Percentiles rank a stretch among this genome's conserved stretches.
Evolutionary conservation across 2,329 filamentous ascomycete species (phyloP).

Genomic region (Fusarium liriodendri): DNA sequence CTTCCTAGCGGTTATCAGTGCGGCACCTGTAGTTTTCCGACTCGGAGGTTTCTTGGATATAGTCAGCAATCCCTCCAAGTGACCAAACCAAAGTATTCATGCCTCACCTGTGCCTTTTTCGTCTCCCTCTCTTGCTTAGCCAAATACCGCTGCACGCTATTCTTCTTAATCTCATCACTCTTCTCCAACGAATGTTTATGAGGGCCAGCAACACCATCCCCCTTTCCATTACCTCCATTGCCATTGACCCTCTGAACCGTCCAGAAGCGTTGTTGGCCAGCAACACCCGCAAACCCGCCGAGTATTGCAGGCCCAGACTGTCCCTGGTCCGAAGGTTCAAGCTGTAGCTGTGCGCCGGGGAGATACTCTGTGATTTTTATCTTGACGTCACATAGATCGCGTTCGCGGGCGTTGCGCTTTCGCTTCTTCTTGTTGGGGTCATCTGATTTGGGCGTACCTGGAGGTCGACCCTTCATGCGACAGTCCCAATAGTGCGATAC

Average conservation of each 20-base stretch:
- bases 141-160: constrained; percentile 75
- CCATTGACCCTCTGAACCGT: constrained; percentile 84
- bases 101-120: constrained; percentile 60
- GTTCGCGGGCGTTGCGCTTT: constrained; percentile 78
- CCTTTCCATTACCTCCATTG: constrained; percentile 78
- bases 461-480: constrained; percentile 81
- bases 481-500: constrained; percentile 89
- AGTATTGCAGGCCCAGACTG: constrained; percentile 13
- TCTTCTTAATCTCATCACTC: constrained; percentile 85
- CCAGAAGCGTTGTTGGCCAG: constrained; percentile 69
- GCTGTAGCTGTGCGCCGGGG: constrained; percentile 59
- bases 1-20: constrained; percentile 74
- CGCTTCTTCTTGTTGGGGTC: constrained; percentile 86
- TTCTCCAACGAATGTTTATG: constrained; percentile 80
- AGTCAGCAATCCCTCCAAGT: not conserved
- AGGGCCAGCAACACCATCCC: constrained; percentile 75
- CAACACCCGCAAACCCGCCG: constrained; percentile 36
- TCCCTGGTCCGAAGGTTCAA: constrained; percentile 13
- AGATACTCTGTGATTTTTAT: constrained; percentile 88
- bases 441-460: constrained; percentile 82
- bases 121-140: constrained; percentile 73
- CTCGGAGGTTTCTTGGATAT: constrained; percentile 72
- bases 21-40: constrained; percentile 78
- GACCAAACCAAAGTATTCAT: too few species aligned
- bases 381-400: constrained; percentile 87